Evolutionary conservation across 208 protist genomes (phyloP).

Genomic region (Crithidia brevicula): DNA sequence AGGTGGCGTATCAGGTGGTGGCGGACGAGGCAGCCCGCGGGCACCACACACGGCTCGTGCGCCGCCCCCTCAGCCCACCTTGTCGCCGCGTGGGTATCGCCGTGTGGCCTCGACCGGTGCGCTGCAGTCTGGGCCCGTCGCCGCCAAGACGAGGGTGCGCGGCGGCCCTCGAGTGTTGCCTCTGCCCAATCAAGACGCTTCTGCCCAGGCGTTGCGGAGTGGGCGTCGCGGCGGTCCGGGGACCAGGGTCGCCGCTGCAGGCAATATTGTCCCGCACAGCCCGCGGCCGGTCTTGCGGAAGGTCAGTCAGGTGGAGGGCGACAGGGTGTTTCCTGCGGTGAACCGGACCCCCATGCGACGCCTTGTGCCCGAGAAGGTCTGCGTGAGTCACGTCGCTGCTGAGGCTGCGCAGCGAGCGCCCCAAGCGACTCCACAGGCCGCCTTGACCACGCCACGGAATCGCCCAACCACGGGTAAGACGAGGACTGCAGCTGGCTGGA

Average conservation of each 20-base stretch:
- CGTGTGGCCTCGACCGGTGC: conserved; percentile 7
- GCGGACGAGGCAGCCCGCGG: neutral
- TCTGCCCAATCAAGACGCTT: no score
- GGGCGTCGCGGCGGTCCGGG: no score
- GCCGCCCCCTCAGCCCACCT: neutral
- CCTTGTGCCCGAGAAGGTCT: conserved; percentile 15
- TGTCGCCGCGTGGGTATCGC: conserved; percentile 12
- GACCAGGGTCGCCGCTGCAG: neutral
- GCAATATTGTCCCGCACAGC: neutral
- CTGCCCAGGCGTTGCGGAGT: no score
- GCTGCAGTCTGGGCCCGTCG: neutral
- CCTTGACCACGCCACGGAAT: neutral
- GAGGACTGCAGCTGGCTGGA: neutral
- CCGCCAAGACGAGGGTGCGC: neutral
- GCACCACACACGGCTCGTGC: conserved; percentile 10
- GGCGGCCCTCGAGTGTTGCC: no score
- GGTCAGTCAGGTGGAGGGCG: neutral
- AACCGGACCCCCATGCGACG: conserved; percentile 12
- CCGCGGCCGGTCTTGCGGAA: neutral
- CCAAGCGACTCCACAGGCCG: neutral
- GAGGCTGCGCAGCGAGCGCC: neutral
- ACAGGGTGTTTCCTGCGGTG: conserved; percentile 5
- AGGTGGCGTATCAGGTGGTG: neutral
- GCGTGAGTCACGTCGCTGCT: neutral
- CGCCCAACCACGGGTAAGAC: neutral